Base-by-base conservation (phyloP, 2,329 filamentous ascomycete species). In the Exophiala dermatitidis region DNA sequence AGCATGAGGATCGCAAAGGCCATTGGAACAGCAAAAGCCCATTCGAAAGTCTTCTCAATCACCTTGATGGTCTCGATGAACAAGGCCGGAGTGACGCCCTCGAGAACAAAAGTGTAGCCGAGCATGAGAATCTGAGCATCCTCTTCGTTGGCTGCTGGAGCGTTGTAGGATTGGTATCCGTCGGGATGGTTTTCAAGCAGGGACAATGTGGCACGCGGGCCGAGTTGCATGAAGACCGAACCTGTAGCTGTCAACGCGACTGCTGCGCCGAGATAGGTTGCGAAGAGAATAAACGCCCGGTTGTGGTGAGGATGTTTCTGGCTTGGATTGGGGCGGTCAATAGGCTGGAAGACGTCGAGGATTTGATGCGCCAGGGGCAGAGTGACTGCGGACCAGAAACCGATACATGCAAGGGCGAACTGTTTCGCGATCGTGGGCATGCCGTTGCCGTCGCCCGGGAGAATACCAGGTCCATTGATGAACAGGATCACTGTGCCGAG, bases 211-310 rank as follows among this genome's bases (percentile, higher is more conserved):
- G 32, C 46, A 3, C 30, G 36, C 9, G 52, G 46, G 7, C 51
- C 57, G 42, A 52, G 40, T 9, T 54, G 50, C 54, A 59, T 59
- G 51, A 59, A 59, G 31, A 59, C 50, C 8, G 36, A 52, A 12
- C 56, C 56, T 4, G 50, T 31, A 36, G 19, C 34, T 12, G 56
- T 54, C 53, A 56, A 34, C 2, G 50, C 45, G 10, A 56, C 41
- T 10, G 56, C 56, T 12, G 50, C 44, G 34, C 56, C 56, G 9
- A 58, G 45, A 38, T 52, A 56, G 36, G 34, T 36, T 5, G 50
- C 56, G 40, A 59, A 54, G 28, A 56, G 47, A 43, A 59, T 48
- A 34, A 56, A 54, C 10, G 47, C 28, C 28, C 56, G 53, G 42
- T 59, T 59, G 41, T 59, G 56, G 31, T 48, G 34, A 10, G 56